phyloP scores from a whole-genome alignment of 192 early-diverging fungal genomes.

The Jimgerdemannia flammicorona region DNA sequence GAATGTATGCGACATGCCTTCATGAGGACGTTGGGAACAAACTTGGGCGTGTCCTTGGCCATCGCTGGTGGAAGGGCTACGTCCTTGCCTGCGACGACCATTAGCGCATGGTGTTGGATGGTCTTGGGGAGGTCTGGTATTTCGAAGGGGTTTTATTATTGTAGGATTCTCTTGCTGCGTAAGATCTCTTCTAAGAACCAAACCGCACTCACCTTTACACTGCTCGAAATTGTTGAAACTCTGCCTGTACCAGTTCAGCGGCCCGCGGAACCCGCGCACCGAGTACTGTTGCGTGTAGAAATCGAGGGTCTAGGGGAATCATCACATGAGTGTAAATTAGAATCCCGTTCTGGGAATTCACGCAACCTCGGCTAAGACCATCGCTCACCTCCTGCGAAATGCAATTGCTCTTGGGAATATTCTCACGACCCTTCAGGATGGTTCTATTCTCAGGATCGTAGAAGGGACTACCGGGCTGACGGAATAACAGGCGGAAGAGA shows the following conservation, averaged over 20 bases:
- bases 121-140: constrained; percentile 13
- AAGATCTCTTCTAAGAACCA: not conserved
- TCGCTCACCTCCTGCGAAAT: not conserved
- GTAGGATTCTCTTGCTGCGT: no score
- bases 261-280: constrained; percentile 43
- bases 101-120: constrained; percentile 19
- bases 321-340: no score
- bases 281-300: constrained; percentile 44
- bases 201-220: constrained; percentile 20
- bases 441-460: not conserved
- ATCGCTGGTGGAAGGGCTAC: constrained; percentile 28
- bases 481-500: not conserved
- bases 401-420: not conserved
- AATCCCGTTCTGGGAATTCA: no score
- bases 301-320: constrained; percentile 1
- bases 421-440: not conserved
- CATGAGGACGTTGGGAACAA: constrained; percentile 20
- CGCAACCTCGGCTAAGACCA: not conserved
- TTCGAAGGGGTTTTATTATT: no score
- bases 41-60: constrained; percentile 21
- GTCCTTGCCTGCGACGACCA: constrained; percentile 25
- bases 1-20: not conserved
- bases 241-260: constrained; percentile 54
- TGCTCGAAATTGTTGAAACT: constrained; percentile 19
- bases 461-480: not conserved